Conservation (phyloP, 164 flowering plant genomes). For the Chloranthus sessilifolius region DNA sequence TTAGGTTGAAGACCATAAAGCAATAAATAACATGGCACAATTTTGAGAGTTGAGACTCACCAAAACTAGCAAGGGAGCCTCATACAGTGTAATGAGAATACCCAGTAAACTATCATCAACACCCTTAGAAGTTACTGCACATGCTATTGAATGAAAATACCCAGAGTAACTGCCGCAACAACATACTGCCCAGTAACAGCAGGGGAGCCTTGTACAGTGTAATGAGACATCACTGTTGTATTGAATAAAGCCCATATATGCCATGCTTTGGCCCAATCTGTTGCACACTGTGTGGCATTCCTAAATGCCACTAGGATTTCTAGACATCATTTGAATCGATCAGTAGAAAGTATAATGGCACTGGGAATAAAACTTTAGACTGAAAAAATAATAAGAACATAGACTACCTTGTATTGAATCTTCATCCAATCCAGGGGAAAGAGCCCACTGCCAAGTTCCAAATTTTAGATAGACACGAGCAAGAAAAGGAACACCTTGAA, state of each 20-base stretch:
- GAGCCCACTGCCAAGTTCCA: constrained; percentile 94
- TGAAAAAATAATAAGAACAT: background rate
- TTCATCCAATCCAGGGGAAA: constrained; percentile 81
- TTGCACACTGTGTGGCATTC: constrained; percentile 73
- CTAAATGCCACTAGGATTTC: constrained; percentile 72
- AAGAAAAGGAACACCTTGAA: constrained; percentile 53
- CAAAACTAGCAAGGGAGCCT: too few species aligned
- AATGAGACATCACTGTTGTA: constrained; percentile 97
- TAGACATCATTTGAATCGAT: constrained; percentile 18
- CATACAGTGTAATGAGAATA: too few species aligned
- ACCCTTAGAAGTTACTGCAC: constrained; percentile 86
- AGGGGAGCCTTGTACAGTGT: constrained; percentile 59
- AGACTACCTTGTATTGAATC: constrained; percentile 85
- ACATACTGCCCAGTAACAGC: constrained; percentile 60
- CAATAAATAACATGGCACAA: too few species aligned
- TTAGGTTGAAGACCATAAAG: too few species aligned
- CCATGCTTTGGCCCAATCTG: constrained; percentile 94
- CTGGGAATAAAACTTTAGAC: background rate
- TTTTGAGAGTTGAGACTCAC: too few species aligned
- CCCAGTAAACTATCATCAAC: constrained; percentile 99
- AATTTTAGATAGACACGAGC: constrained; percentile 78
- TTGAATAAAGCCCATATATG: constrained; percentile 97
- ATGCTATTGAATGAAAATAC: constrained; percentile 94
- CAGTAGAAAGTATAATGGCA: constrained; percentile 4
- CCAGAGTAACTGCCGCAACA: constrained; percentile 96